Conservation (phyloP, 306 rosid genomes). For the Pyrus bretschneideri region DNA sequence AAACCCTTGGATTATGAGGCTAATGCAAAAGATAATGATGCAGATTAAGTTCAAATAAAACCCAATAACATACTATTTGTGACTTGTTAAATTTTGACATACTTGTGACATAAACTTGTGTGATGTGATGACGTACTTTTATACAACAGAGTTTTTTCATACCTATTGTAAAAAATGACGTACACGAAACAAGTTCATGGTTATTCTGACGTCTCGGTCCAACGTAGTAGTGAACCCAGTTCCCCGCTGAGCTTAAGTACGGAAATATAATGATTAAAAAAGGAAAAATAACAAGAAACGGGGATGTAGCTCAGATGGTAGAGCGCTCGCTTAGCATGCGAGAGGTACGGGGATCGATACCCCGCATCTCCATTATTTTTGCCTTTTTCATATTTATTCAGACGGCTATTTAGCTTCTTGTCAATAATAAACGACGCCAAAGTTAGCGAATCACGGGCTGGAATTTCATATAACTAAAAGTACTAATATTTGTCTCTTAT, state of each 20-base stretch:
- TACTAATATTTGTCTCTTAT: no score
- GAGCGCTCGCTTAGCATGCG: slow-evolving; percentile 99
- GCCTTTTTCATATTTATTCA: background rate
- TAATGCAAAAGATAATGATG: slow-evolving; percentile 24
- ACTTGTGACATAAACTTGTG: background rate
- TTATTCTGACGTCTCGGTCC: no score
- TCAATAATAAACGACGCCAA: background rate
- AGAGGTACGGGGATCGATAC: slow-evolving; percentile 92
- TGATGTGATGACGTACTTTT: background rate
- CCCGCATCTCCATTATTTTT: slow-evolving; percentile 64
- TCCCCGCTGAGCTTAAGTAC: no score
- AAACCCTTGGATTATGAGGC: slow-evolving; percentile 27
- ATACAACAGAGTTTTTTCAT: background rate
- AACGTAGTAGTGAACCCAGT: no score
- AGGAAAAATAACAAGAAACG: background rate
- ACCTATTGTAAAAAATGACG: no score
- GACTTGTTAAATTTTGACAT: background rate
- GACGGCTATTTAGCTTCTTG: background rate
- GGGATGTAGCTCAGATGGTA: slow-evolving; percentile 15
- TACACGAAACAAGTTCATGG: no score
- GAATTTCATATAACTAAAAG: background rate
- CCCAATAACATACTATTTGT: background rate
- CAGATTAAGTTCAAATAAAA: slow-evolving; percentile 18
- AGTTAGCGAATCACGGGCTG: background rate
- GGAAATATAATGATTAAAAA: background rate